Conservation (phyloP, 2,329 filamentous ascomycete species). For the Didymellaceae sp. region DNA sequence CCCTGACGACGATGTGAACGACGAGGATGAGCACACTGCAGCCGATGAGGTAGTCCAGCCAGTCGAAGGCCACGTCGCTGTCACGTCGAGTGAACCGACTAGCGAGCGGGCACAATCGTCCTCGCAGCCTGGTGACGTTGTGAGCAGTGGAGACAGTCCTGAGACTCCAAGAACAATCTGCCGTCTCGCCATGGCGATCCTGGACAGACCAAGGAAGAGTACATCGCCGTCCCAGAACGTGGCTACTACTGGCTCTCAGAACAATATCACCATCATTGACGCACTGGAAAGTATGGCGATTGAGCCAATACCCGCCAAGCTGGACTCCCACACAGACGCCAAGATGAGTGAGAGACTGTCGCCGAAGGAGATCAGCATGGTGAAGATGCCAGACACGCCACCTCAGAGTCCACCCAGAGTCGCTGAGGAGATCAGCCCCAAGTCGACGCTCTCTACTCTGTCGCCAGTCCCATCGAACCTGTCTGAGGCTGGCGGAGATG, state of each 20-base stretch:
- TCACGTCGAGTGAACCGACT: no score
- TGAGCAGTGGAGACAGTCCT: background rate
- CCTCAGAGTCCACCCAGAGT: slow-evolving; percentile 5
- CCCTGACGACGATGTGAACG: slow-evolving; percentile 11
- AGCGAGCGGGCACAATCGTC: background rate
- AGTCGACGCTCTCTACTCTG: background rate
- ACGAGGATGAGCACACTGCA: background rate
- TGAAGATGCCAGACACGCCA: slow-evolving; percentile 11
- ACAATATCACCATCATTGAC: slow-evolving; percentile 11
- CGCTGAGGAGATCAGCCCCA: background rate
- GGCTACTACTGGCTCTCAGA: slow-evolving; percentile 1
- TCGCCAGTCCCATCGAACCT: slow-evolving; percentile 5
- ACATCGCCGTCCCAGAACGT: background rate
- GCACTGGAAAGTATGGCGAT: slow-evolving; percentile 22
- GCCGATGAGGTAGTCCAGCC: background rate
- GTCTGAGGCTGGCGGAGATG: background rate
- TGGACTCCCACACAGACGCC: slow-evolving; percentile 18
- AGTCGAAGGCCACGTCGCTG: no score
- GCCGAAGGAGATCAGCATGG: background rate
- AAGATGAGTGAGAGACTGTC: slow-evolving; percentile 3
- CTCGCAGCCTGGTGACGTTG: background rate
- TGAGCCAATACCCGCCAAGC: slow-evolving; percentile 8
- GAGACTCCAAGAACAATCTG: background rate
- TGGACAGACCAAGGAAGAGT: background rate
- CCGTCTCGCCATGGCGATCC: background rate